phyloP scores from a whole-genome alignment of 164 flowering plant genomes.

The Aristolochia californica region DNA sequence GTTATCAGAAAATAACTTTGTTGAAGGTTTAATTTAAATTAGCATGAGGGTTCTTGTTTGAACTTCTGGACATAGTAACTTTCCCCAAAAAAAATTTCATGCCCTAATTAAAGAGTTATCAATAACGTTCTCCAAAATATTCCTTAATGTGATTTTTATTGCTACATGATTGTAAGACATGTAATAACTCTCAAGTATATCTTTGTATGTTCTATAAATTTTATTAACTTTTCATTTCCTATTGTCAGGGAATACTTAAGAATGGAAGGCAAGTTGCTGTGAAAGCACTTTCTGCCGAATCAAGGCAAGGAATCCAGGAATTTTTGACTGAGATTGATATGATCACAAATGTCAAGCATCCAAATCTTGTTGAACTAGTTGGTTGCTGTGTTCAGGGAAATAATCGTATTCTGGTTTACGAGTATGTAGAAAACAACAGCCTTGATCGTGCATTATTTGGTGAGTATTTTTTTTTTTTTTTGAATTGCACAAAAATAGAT shows the following conservation, averaged over 20 bases:
- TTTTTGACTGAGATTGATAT: constrained; percentile 63
- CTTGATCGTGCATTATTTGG: constrained; percentile 58
- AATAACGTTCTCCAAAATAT: too few relatives aligned
- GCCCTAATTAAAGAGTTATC: too few relatives aligned
- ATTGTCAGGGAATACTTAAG: constrained; percentile 46
- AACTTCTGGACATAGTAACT: neutral
- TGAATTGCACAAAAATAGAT: too few relatives aligned
- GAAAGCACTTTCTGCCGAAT: constrained; percentile 55
- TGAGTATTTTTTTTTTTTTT: constrained; percentile 15
- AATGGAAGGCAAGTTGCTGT: constrained; percentile 48
- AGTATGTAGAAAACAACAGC: constrained; percentile 64
- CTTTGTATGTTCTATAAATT: neutral
- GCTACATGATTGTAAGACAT: neutral
- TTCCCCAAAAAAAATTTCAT: too few relatives aligned
- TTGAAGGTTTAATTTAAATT: neutral
- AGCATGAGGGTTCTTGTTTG: neutral
- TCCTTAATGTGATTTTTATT: neutral
- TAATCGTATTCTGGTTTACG: constrained; percentile 55
- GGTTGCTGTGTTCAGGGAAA: constrained; percentile 57
- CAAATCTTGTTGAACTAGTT: constrained; percentile 60
- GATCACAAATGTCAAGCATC: constrained; percentile 57
- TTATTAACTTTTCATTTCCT: neutral
- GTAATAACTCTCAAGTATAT: neutral
- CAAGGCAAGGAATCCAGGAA: constrained; percentile 66
- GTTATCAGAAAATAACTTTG: neutral